A percentile compares a stretch with the other conserved stretches of the same genome.
These are phyloP conservation scores for Citeromyces hawaiiensis DNA, from an alignment of 1,139 yeast species.

Conservation along the genomic window DNA sequence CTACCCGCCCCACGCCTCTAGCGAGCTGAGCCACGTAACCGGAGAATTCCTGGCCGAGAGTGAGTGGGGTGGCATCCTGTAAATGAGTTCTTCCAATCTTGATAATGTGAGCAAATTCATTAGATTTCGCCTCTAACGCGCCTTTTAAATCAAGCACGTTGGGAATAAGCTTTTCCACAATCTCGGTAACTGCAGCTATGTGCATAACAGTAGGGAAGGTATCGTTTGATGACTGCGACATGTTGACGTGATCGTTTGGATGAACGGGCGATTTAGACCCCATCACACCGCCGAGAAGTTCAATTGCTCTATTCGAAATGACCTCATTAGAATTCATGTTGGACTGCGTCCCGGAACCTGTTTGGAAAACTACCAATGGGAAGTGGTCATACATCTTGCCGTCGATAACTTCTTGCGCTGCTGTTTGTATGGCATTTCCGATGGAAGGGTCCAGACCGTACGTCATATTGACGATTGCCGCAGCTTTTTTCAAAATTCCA, in stretches of 20 bases:
- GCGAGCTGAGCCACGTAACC: slow-evolving; percentile 91
- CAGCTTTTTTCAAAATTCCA: slow-evolving; percentile 88
- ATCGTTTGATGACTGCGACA: slow-evolving; percentile 96
- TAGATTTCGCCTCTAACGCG: slow-evolving; percentile 60
- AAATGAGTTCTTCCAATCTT: slow-evolving; percentile 98
- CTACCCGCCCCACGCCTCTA: slow-evolving; percentile 82
- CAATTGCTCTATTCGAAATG: slow-evolving; percentile 95
- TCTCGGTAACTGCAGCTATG: slow-evolving; percentile 93
- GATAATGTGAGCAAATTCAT: slow-evolving; percentile 78
- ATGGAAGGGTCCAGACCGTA: slow-evolving; percentile 81
- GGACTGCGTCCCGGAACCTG: slow-evolving; percentile 97
- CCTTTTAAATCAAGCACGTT: slow-evolving; percentile 67
- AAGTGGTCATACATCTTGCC: slow-evolving; percentile 90
- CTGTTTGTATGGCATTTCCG: slow-evolving; percentile 76
- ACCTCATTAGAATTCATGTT: slow-evolving; percentile 99
- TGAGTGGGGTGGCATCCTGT: slow-evolving; percentile 97
- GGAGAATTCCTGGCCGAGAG: slow-evolving; percentile 94
- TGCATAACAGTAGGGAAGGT: slow-evolving; percentile 99
- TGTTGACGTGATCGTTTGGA: slow-evolving; percentile 97
- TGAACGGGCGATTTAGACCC: slow-evolving; percentile 93
- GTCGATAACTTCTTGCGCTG: slow-evolving; percentile 88
- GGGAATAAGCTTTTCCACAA: slow-evolving; percentile 63
- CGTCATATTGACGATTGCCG: slow-evolving; percentile 80
- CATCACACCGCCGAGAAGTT: slow-evolving; percentile 77
- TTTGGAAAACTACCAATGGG: slow-evolving; percentile 97